A percentile compares a stretch with the other conserved stretches of the same genome.
Evolutionary conservation across 352 stramenopile genomes (phyloP).

Genomic region (Globisporangium solare): DNA sequence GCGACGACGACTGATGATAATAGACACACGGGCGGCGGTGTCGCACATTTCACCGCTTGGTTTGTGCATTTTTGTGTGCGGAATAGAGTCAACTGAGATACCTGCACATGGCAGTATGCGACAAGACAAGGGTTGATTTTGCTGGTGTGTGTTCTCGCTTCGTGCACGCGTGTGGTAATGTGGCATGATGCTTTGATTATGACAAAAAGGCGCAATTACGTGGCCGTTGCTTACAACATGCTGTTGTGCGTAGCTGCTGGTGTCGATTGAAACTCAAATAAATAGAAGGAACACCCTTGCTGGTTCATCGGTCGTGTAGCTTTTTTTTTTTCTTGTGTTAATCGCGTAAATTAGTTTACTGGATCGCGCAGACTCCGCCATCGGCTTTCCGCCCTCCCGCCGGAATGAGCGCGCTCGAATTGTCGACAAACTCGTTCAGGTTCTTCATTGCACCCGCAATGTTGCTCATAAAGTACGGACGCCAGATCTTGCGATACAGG

Average conservation of each 20-base stretch:
- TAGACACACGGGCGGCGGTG: neutral
- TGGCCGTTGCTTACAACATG: no score
- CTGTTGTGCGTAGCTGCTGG: no score
- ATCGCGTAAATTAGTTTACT: constrained; percentile 1
- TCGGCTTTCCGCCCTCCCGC: neutral
- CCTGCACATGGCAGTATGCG: no score
- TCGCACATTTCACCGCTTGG: neutral
- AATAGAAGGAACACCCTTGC: constrained; percentile 7
- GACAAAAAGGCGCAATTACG: no score
- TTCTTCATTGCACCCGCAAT: constrained; percentile 77
- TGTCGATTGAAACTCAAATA: constrained; percentile 11
- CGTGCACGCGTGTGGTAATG: no score
- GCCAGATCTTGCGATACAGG: constrained; percentile 82
- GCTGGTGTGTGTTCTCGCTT: no score
- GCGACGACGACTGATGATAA: constrained; percentile 1
- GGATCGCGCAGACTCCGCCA: constrained; percentile 4
- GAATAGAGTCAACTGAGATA: no score
- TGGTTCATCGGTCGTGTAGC: neutral
- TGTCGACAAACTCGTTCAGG: constrained; percentile 62
- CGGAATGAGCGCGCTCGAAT: constrained; percentile 1
- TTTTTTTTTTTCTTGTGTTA: neutral
- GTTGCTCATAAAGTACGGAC: constrained; percentile 78
- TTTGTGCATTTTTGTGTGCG: neutral
- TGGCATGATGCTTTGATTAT: no score
- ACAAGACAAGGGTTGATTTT: no score